phyloP scores from a whole-genome alignment of 495 filamentous ascomycete genomes.

The Sporormia fimetaria region DNA sequence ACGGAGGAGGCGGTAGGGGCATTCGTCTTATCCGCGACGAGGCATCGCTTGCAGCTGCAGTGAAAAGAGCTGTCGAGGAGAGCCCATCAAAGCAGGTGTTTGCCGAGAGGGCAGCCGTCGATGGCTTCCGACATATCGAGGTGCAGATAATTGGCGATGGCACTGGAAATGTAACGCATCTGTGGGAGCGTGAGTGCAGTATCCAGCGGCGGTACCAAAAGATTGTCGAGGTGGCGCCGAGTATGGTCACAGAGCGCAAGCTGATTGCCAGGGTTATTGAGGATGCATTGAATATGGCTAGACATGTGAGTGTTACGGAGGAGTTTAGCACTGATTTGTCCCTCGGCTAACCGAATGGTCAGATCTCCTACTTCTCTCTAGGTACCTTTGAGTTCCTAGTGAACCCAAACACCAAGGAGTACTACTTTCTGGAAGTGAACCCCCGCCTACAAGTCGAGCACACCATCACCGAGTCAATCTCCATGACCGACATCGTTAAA shows the following conservation, averaged over 20 bases:
- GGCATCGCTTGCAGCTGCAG: conserved; percentile 20
- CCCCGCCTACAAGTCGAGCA: conserved; percentile 41
- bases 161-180: conserved; percentile 28
- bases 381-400: conserved; percentile 36
- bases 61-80: conserved; percentile 35
- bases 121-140: conserved; percentile 36
- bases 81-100: conserved; percentile 44
- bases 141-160: conserved; percentile 35
- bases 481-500: conserved; percentile 33
- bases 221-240: conserved; percentile 37
- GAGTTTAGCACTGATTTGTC: not conserved
- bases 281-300: conserved; percentile 32
- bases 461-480: conserved; percentile 40
- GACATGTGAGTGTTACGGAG: conserved; percentile 16
- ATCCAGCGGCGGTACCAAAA: conserved; percentile 35
- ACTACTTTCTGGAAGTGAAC: conserved; percentile 35
- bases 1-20: conserved; percentile 34
- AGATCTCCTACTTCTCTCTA: conserved; percentile 32
- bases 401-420: conserved; percentile 27
- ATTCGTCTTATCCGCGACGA: conserved; percentile 31
- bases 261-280: conserved; percentile 33
- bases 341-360: not conserved
- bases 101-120: conserved; percentile 34
- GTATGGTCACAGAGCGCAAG: conserved; percentile 31
- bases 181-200: conserved; percentile 36